phyloP scores from a whole-genome alignment of 805 yeast genomes.

The Starmerella floricola region DNA sequence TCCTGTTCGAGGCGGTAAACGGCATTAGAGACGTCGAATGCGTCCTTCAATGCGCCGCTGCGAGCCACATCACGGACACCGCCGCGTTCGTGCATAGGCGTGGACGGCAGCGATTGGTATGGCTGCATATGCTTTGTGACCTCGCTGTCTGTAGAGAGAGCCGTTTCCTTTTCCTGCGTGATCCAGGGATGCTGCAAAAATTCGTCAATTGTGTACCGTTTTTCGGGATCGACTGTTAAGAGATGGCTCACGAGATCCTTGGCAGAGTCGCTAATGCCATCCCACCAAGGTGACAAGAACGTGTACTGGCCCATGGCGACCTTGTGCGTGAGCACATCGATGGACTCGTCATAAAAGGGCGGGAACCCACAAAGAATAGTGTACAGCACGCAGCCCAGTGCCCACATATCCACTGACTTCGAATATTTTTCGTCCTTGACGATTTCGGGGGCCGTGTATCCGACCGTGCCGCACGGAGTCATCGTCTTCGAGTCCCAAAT shows the following conservation, averaged over 20 bases:
- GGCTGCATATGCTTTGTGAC: slow-evolving; percentile 8
- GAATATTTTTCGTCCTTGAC: slow-evolving; percentile 88
- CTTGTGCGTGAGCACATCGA: slow-evolving; percentile 60
- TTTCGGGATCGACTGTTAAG: slow-evolving; percentile 57
- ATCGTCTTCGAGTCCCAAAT: slow-evolving; percentile 78
- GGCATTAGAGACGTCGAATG: slow-evolving; percentile 75
- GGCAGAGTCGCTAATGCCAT: slow-evolving; percentile 58
- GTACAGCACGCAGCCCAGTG: slow-evolving; percentile 88
- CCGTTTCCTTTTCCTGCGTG: slow-evolving; percentile 24
- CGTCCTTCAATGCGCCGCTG: slow-evolving; percentile 71
- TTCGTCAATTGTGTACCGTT: slow-evolving; percentile 59
- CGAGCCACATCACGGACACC: slow-evolving; percentile 41
- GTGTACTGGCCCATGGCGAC: slow-evolving; percentile 71
- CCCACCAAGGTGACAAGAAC: slow-evolving; percentile 81
- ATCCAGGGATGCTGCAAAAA: slow-evolving; percentile 72
- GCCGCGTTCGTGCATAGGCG: slow-evolving; percentile 19
- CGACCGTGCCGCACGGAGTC: slow-evolving; percentile 98
- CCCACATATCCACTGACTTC: slow-evolving; percentile 97
- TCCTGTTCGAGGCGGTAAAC: slow-evolving; percentile 73
- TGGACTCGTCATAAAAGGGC: slow-evolving; percentile 82
- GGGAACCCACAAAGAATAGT: slow-evolving; percentile 95
- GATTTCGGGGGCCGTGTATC: slow-evolving; percentile 96
- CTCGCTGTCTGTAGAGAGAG: slow-evolving; percentile 8
- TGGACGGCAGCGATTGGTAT: slow-evolving; percentile 9
- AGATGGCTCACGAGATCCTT: slow-evolving; percentile 56